Conservation (phyloP, 257 asterid species). For the Leptodermis oblonga region DNA sequence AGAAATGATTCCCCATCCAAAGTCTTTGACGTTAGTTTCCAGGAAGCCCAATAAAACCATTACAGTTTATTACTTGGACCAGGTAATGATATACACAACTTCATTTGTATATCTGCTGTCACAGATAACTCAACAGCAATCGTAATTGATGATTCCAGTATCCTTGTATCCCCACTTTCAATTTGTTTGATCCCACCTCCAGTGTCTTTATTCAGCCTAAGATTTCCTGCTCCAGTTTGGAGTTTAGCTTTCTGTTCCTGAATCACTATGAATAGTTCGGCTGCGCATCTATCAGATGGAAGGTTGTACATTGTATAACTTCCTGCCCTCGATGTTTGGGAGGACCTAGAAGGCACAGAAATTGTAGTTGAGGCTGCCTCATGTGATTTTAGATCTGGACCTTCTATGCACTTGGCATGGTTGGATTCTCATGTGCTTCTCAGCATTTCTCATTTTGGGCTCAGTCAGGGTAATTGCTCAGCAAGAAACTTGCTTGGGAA, state of each 20-base stretch:
- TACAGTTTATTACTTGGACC: slow-evolving; percentile 67
- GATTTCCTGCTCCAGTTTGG: slow-evolving; percentile 62
- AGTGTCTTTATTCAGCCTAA: slow-evolving; percentile 60
- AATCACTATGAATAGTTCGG: slow-evolving; percentile 50
- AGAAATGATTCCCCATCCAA: too few species aligned
- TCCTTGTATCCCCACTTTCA: slow-evolving; percentile 73
- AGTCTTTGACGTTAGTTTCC: too few species aligned
- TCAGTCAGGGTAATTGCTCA: slow-evolving; percentile 20
- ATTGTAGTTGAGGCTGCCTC: slow-evolving; percentile 54
- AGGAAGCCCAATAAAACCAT: slow-evolving; percentile 61
- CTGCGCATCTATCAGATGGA: slow-evolving; percentile 80
- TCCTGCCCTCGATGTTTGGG: slow-evolving; percentile 80
- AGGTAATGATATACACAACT: slow-evolving; percentile 49
- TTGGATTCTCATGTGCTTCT: slow-evolving; percentile 69
- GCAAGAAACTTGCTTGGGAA: slow-evolving; percentile 21
- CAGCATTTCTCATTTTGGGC: slow-evolving; percentile 37
- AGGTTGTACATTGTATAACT: slow-evolving; percentile 74
- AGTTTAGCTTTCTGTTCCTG: slow-evolving; percentile 42
- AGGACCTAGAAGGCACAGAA: slow-evolving; percentile 73
- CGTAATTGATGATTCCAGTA: slow-evolving; percentile 73
- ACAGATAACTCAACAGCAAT: slow-evolving; percentile 70
- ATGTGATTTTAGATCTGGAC: slow-evolving; percentile 33
- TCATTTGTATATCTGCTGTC: slow-evolving; percentile 84
- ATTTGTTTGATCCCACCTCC: slow-evolving; percentile 89
- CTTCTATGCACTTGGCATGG: slow-evolving; percentile 65